phyloP scores from a whole-genome alignment of 2,329 filamentous ascomycete genomes.

The Fusarium sp. region DNA sequence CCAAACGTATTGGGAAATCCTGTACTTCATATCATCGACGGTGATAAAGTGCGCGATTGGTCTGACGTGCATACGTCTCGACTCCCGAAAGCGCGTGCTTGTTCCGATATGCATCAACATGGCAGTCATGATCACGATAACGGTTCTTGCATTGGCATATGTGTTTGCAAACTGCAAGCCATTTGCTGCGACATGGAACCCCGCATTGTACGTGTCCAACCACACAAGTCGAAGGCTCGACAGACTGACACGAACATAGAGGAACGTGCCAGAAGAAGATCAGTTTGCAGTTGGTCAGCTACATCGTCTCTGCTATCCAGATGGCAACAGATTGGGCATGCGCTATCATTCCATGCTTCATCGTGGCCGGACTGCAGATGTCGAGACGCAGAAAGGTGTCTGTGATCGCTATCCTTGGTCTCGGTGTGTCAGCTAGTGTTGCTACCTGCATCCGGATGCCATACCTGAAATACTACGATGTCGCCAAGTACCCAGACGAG shows the following conservation, averaged over 20 bases:
- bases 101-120: constrained; percentile 16
- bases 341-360: constrained; percentile 7
- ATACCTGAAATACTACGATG: constrained; percentile 15
- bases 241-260: neutral
- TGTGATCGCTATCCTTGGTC: constrained; percentile 8
- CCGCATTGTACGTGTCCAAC: neutral
- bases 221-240: accelerated
- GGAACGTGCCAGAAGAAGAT: constrained; percentile 6
- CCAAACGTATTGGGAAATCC: constrained; percentile 15
- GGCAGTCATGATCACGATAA: constrained; percentile 6
- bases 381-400: constrained; percentile 11
- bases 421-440: constrained; percentile 4
- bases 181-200: constrained; percentile 11
- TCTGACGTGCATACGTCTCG: neutral
- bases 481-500: constrained; percentile 3
- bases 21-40: constrained; percentile 11
- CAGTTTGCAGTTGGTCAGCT: constrained; percentile 9
- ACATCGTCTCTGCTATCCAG: neutral
- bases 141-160: neutral
- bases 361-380: constrained; percentile 4
- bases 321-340: constrained; percentile 16
- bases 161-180: constrained; percentile 24
- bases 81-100: neutral
- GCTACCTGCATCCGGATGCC: constrained; percentile 19
- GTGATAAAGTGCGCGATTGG: constrained; percentile 17